A percentile compares a stretch with the other conserved stretches of the same genome.
Evolutionary conservation across 768 basidiomycete species (phyloP).

Genomic region (Imleria badia): DNA sequence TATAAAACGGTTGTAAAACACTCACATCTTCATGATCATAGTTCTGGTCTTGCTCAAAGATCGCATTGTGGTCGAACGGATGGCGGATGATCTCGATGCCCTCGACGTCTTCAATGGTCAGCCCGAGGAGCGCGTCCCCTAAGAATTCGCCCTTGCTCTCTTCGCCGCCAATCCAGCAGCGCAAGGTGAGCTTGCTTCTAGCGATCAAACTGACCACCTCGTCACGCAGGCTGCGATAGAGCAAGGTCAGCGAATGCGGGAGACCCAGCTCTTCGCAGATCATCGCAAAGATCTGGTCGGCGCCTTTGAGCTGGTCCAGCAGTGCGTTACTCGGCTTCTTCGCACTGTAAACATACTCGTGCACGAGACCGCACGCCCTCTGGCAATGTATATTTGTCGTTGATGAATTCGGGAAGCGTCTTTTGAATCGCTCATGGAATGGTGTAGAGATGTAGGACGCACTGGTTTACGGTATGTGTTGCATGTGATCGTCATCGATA

Average conservation of each 20-base stretch:
- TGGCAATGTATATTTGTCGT: constrained; percentile 28
- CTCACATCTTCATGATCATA: background rate
- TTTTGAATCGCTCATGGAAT: background rate
- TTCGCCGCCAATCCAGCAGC: too few relatives aligned
- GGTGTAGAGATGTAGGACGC: background rate
- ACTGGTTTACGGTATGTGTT: constrained; percentile 26
- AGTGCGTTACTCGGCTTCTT: too few relatives aligned
- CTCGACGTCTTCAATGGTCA: background rate
- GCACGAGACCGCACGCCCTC: constrained; percentile 35
- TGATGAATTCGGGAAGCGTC: constrained; percentile 15
- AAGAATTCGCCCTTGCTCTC: background rate
- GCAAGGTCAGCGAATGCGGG: background rate
- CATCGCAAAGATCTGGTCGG: background rate
- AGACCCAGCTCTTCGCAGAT: background rate
- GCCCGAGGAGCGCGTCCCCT: background rate
- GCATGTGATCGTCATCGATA: constrained; percentile 45
- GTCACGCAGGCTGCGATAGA: too few relatives aligned
- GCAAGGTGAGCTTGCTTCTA: background rate
- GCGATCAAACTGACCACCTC: background rate
- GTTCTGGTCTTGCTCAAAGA: background rate
- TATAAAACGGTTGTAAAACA: background rate
- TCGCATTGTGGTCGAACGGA: background rate
- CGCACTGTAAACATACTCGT: constrained; percentile 27
- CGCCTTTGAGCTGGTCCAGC: background rate
- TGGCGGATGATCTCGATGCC: background rate